Conservation (phyloP, 2,329 filamentous ascomycete genomes). For the Paecilomyces sp. region DNA sequence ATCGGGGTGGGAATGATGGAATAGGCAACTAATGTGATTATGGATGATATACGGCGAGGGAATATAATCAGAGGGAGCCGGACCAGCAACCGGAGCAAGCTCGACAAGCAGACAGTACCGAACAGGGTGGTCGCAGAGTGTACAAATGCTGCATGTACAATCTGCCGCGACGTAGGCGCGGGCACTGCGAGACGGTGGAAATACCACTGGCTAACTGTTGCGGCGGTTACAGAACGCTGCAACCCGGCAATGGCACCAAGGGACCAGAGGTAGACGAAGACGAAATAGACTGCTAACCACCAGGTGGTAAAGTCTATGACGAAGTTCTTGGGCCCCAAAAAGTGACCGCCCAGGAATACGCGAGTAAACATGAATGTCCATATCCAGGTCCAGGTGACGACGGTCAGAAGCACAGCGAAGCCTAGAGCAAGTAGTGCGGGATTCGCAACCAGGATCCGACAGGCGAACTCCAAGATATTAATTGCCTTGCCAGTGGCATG, state of each 20-base stretch:
- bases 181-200: conserved; percentile 85
- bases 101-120: conserved; percentile 85
- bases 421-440: conserved; percentile 78
- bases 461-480: conserved; percentile 85
- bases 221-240: conserved; percentile 84
- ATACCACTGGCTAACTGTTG: conserved; percentile 97
- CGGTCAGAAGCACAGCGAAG: conserved; percentile 64
- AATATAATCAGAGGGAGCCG: conserved; percentile 79
- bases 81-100: conserved; percentile 70
- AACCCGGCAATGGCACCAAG: conserved; percentile 79
- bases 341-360: conserved; percentile 87
- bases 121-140: conserved; percentile 84
- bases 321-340: conserved; percentile 57
- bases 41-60: conserved; percentile 63
- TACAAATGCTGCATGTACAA: conserved; percentile 73
- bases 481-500: conserved; percentile 76
- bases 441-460: conserved; percentile 77
- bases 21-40: conserved; percentile 65
- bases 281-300: conserved; percentile 91
- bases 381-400: conserved; percentile 87
- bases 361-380: conserved; percentile 97
- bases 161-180: conserved; percentile 66
- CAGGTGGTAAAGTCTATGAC: conserved; percentile 82
- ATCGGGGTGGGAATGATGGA: conserved; percentile 80
- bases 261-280: conserved; percentile 94